Percentiles rank a stretch among this genome's conserved stretches.
These are phyloP conservation scores for Curvularia lunata DNA, from an alignment of 2,329 filamentous ascomycete species.

Conservation along the genomic window DNA sequence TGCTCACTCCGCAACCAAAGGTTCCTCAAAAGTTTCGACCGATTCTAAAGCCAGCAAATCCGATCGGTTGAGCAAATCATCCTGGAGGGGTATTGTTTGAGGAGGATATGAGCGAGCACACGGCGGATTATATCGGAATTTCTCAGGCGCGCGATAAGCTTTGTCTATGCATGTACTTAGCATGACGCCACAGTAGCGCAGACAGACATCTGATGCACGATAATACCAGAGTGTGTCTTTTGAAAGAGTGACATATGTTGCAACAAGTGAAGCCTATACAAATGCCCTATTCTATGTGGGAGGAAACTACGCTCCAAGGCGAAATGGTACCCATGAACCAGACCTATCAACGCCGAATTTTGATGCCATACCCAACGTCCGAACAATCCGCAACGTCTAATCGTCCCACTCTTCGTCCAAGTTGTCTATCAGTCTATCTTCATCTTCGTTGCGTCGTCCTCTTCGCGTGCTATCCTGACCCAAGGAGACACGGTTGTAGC, in stretches of 20 bases:
- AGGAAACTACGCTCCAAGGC: conserved; percentile 7
- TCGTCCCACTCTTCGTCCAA: conserved; percentile 98
- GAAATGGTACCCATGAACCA: conserved; percentile 3
- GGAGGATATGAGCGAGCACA: neutral
- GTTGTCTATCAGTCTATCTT: conserved; percentile 94
- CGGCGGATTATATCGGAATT: neutral
- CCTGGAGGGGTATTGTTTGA: neutral
- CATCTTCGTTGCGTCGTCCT: conserved; percentile 69
- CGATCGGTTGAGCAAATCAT: neutral
- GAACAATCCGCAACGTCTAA: conserved; percentile 27
- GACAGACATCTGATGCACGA: neutral
- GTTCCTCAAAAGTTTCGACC: neutral
- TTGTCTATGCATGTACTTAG: neutral
- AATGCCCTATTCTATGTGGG: neutral
- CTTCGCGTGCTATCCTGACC: conserved; percentile 51
- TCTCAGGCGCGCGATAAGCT: neutral
- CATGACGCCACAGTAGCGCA: neutral
- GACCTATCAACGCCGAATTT: conserved; percentile 12
- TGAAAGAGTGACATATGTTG: neutral
- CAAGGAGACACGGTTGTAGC: conserved; percentile 70
- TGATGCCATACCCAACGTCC: conserved; percentile 1
- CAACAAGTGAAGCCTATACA: neutral
- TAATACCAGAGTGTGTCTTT: neutral
- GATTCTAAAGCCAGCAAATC: neutral
- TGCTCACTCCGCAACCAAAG: neutral